Percentiles rank a stretch among this genome's conserved stretches.
These are phyloP conservation scores for Irpex rosettiformis DNA, from an alignment of 1,284 basidiomycete species.

Conservation along the genomic window DNA sequence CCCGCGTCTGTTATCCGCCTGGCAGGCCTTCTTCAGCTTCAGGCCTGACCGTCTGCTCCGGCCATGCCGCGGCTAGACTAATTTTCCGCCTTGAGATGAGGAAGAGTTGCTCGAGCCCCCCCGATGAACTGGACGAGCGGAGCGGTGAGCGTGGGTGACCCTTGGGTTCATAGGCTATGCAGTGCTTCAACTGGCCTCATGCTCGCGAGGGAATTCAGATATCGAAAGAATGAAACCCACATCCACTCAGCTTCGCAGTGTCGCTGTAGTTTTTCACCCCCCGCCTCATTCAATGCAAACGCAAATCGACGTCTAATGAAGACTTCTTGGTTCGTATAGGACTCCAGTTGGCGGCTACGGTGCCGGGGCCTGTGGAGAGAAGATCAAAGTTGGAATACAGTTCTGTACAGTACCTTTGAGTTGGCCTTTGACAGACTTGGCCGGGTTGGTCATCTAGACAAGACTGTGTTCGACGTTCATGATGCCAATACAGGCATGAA, in stretches of 20 bases:
- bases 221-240: neutral
- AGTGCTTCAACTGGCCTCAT: neutral
- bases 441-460: neutral
- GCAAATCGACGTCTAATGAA: neutral
- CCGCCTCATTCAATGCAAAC: neutral
- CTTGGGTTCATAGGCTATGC: neutral
- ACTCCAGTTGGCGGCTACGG: neutral
- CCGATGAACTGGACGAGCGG: neutral
- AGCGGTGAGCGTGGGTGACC: neutral
- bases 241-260: neutral
- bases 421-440: neutral
- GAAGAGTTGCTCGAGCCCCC: neutral
- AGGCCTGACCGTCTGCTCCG: neutral
- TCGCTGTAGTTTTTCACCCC: neutral
- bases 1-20: neutral
- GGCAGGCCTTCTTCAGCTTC: neutral
- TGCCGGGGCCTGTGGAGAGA: neutral
- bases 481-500: neutral
- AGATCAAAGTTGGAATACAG: neutral
- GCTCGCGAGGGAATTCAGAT: neutral
- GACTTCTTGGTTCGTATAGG: neutral
- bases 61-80: neutral
- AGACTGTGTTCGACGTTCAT: neutral
- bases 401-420: neutral
- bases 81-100: neutral